Conservation (phyloP, 83 land plant species). For the Picea engelmannii region DNA sequence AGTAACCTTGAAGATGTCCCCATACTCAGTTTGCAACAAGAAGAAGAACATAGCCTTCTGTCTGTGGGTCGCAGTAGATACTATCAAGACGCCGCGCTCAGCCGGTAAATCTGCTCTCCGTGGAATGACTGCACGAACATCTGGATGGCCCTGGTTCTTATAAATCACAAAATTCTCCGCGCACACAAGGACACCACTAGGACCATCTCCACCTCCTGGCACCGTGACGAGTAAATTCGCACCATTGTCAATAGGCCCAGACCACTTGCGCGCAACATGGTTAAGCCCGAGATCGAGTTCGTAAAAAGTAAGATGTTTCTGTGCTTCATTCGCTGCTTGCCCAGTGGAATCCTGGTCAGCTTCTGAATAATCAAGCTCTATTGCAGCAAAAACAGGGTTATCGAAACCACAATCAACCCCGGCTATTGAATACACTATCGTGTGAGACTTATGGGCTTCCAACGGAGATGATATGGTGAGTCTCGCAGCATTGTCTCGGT, state of each 20-base stretch:
- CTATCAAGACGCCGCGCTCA: slow-evolving; percentile 89
- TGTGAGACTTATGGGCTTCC: slow-evolving; percentile 96
- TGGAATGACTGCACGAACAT: slow-evolving; percentile 93
- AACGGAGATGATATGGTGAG: slow-evolving; percentile 92
- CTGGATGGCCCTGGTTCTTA: slow-evolving; percentile 93
- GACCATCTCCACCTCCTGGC: slow-evolving; percentile 98
- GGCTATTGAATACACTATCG: slow-evolving; percentile 79
- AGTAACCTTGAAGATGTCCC: slow-evolving; percentile 95
- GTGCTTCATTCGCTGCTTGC: slow-evolving; percentile 90
- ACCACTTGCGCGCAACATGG: slow-evolving; percentile 97
- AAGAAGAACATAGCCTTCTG: slow-evolving; percentile 93
- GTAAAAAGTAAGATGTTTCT: slow-evolving; percentile 95
- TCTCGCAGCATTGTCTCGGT: slow-evolving; percentile 92
- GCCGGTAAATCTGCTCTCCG: slow-evolving; percentile 86
- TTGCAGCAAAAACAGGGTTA: slow-evolving; percentile 96
- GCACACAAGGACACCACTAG: slow-evolving; percentile 95
- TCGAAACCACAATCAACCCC: slow-evolving; percentile 98
- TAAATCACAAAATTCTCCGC: slow-evolving; percentile 98
- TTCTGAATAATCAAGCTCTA: slow-evolving; percentile 95
- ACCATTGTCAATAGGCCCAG: slow-evolving; percentile 93
- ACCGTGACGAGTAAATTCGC: slow-evolving; percentile 93
- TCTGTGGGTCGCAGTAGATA: slow-evolving; percentile 88
- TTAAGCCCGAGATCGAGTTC: slow-evolving; percentile 97
- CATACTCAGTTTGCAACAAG: slow-evolving; percentile 96
- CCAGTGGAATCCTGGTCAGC: slow-evolving; percentile 97